Evolutionary conservation across 148 eudicot genomes (phyloP).

Genomic region (Cornus kousa): DNA sequence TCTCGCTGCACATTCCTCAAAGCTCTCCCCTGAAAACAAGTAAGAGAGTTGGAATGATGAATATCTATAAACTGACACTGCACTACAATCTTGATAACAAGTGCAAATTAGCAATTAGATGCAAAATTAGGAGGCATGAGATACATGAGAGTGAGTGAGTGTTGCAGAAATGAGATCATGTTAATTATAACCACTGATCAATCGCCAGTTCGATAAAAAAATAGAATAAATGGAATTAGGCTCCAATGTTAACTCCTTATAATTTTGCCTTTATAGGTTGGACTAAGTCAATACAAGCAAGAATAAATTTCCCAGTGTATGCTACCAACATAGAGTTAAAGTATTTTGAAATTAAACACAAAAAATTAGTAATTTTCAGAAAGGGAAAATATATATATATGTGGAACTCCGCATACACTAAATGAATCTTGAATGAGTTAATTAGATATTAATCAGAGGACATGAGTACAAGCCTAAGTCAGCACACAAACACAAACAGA

Average conservation of each 20-base stretch:
- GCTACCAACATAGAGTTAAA: not conserved
- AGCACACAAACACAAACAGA: not conserved
- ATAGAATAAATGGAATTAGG: no score
- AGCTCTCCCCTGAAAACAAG: conserved; percentile 67
- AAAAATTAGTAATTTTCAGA: not conserved
- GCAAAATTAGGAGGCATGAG: not conserved
- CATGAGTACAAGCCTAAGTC: not conserved
- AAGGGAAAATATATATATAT: no score
- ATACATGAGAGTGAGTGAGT: not conserved
- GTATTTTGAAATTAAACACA: not conserved
- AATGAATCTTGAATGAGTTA: not conserved
- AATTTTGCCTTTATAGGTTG: no score
- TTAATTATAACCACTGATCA: no score
- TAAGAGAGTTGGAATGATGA: not conserved
- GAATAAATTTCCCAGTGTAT: not conserved
- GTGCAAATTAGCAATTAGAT: not conserved
- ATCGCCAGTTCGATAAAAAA: no score
- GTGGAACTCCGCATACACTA: not conserved
- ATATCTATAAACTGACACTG: not conserved
- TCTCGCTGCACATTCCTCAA: conserved; percentile 86
- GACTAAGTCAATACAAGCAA: no score
- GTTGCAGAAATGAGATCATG: not conserved
- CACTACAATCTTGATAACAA: not conserved
- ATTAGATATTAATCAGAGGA: not conserved
- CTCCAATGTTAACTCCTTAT: no score